Evolutionary conservation across 1,139 yeast species (phyloP).

Genomic region (Zhuliangozyma parablackwelliae): DNA sequence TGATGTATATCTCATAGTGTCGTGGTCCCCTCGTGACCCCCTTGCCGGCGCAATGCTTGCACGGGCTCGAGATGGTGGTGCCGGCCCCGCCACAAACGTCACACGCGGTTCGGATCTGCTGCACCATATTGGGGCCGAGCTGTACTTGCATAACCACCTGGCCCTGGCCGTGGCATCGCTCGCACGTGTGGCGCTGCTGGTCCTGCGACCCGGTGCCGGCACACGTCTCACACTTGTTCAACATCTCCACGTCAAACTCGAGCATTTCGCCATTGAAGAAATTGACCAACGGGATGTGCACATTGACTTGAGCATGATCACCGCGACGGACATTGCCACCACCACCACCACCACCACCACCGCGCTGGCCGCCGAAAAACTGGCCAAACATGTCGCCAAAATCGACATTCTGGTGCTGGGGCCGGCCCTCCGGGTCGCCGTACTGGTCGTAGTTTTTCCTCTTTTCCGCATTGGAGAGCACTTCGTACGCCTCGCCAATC

Average conservation of each 20-base stretch:
- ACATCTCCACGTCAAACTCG: constrained; percentile 64
- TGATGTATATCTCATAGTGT: constrained; percentile 56
- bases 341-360: constrained; percentile 15
- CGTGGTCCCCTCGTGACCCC: constrained; percentile 59
- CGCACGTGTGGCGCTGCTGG: constrained; percentile 61
- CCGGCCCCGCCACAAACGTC: constrained; percentile 81
- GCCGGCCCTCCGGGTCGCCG: constrained; percentile 77
- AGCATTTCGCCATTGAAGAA: constrained; percentile 65
- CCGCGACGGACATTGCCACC: constrained; percentile 54
- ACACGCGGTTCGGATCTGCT: constrained; percentile 76
- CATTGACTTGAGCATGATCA: constrained; percentile 53
- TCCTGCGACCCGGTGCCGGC: constrained; percentile 84
- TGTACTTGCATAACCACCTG: constrained; percentile 63
- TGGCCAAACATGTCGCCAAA: constrained; percentile 70
- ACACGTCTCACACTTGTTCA: constrained; percentile 71
- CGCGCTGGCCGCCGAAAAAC: constrained; percentile 55
- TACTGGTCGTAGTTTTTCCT: constrained; percentile 67
- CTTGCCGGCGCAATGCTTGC: constrained; percentile 66
- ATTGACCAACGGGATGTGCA: constrained; percentile 57
- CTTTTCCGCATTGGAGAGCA: constrained; percentile 71
- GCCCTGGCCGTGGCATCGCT: constrained; percentile 73
- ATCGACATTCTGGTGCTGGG: constrained; percentile 8
- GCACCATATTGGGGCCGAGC: constrained; percentile 87
- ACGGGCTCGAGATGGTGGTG: constrained; percentile 54
- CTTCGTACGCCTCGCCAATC: constrained; percentile 91